Base-by-base conservation (phyloP, 176 grass and related monocot species). In the Hordeum marinum region DNA sequence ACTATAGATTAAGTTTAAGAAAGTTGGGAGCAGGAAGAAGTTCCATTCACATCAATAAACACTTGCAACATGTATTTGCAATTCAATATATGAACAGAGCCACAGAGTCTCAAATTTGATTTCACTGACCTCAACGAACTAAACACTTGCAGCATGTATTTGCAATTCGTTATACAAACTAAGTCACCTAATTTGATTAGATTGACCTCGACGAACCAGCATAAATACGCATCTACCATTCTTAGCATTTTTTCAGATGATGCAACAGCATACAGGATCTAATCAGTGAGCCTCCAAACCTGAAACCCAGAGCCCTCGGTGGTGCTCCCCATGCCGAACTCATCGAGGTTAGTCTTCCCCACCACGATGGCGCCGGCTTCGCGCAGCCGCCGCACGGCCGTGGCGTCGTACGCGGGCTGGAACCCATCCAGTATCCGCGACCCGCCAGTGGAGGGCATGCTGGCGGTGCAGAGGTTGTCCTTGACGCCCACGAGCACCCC, bases 291-390 rank as follows among this genome's bases (percentile, higher is more conserved):
- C 20, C 20, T 24, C 50, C 84, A 27, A 74, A 98, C 96, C 86
- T 98, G 93, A 81, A 89, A 98, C 5, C 87, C 96, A 2, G 96
- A 98, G 68, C 96, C 87, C 78, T 98, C 93, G 11, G 96, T 98
- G 37, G 93, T 98, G 85, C 96, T 98, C 67, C 96, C 96, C 96
- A 98, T 98, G 25, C 96, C 93, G 42, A 98, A 98, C 69, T 95
- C 93, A 24, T 98, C 96, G 65, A 98, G 83, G 80, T 98, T 98
- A 21, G 96, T 95, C 87, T 98, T 98, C 48, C 96, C 96, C 4
- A 94, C 86, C 1, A 98, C 76, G 27, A 98, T 90, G 39, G 96
- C 96, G 15, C 93, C 93, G 1, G 93, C 96, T 23, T 95, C 91
- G 11, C 85, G 90, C 69, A 98, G 78, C 67, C 68, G 92, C 34